phyloP scores from a whole-genome alignment of 208 protist species.

The Crithidia thermophila region DNA sequence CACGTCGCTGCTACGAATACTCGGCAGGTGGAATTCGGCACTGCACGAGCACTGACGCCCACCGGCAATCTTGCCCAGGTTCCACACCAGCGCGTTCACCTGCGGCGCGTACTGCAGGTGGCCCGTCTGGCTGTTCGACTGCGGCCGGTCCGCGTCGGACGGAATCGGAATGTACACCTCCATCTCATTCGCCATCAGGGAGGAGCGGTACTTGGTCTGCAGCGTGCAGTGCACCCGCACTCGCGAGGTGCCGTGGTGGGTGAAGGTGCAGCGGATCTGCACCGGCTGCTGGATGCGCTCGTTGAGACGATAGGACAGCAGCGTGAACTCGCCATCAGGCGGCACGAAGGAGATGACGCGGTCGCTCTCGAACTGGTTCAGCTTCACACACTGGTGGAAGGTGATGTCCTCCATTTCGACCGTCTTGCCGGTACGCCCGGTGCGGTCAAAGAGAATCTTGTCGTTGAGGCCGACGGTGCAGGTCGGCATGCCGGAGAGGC shows the following conservation, averaged over 20 bases:
- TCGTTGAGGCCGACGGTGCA: conserved; percentile 98
- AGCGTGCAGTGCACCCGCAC: conserved; percentile 95
- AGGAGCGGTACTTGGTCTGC: conserved; percentile 93
- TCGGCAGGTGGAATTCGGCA: conserved; percentile 96
- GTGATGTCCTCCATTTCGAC: conserved; percentile 97
- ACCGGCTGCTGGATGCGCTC: conserved; percentile 96
- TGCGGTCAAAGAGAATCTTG: conserved; percentile 88
- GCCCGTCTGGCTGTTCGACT: conserved; percentile 91
- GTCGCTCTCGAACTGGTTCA: conserved; percentile 97
- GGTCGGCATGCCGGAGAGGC: conserved; percentile 98
- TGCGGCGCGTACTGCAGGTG: conserved; percentile 97
- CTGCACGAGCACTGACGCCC: conserved; percentile 93
- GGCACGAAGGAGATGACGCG: conserved; percentile 95
- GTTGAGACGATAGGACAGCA: conserved; percentile 98
- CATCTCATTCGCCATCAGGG: conserved; percentile 96
- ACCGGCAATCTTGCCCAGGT: conserved; percentile 97
- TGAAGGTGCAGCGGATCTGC: conserved; percentile 87
- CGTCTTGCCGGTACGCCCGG: conserved; percentile 42
- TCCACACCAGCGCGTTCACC: conserved; percentile 96
- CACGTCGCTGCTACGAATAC: conserved; percentile 83
- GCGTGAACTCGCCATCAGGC: conserved; percentile 98
- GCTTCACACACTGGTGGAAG: conserved; percentile 99
- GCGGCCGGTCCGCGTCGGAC: conserved; percentile 96
- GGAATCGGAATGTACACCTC: conserved; percentile 98
- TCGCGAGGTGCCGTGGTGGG: conserved; percentile 90